Evolutionary conservation across 2,329 filamentous ascomycete species (phyloP).

Genomic region (Aspergillus aculeatus): DNA sequence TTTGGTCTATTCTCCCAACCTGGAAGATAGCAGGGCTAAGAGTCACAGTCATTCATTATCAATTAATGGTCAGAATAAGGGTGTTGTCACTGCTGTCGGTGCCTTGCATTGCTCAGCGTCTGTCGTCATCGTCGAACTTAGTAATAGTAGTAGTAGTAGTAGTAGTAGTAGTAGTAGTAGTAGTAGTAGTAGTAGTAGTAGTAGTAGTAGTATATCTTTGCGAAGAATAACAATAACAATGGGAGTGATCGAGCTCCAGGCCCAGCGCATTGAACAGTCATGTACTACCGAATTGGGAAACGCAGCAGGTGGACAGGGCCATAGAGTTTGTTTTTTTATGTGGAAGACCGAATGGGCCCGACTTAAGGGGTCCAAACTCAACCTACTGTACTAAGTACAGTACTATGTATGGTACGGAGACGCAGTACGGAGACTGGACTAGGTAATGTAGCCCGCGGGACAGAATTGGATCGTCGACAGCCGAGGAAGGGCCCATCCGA

Average conservation of each 20-base stretch:
- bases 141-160: too few species aligned
- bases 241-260: background rate
- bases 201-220: background rate
- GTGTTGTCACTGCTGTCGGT: background rate
- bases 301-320: background rate
- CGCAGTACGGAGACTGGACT: too few species aligned
- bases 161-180: too few species aligned
- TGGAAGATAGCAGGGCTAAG: background rate
- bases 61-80: background rate
- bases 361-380: constrained; percentile 16
- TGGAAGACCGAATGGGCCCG: constrained; percentile 10
- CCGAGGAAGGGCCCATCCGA: constrained; percentile 17
- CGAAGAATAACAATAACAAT: background rate
- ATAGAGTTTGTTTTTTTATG: background rate
- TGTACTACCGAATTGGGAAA: background rate
- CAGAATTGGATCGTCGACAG: constrained; percentile 18
- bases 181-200: too few species aligned
- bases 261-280: background rate
- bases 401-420: too few species aligned
- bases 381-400: too few species aligned
- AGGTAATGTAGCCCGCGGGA: background rate
- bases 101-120: background rate
- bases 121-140: background rate
- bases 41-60: background rate
- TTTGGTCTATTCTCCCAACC: background rate